These are phyloP conservation scores for Phanerodontia chrysosporium DNA, from an alignment of 768 basidiomycete species.

Conservation along the genomic window DNA sequence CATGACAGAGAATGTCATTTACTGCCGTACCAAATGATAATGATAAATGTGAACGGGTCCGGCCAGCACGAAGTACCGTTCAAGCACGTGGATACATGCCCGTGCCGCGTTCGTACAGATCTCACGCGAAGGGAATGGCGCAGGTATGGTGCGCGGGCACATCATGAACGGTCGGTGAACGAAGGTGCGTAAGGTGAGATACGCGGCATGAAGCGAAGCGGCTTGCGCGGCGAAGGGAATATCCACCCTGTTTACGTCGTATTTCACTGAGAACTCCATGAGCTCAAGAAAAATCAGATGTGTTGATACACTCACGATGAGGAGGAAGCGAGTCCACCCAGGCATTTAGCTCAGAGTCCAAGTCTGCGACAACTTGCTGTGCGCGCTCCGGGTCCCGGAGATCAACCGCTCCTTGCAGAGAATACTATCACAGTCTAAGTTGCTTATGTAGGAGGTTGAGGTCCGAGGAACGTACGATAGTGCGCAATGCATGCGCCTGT, in stretches of 20 bases:
- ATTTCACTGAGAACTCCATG: slow-evolving; percentile 14
- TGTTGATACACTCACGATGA: slow-evolving; percentile 34
- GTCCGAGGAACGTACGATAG: slow-evolving; percentile 43
- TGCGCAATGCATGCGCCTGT: slow-evolving; percentile 57
- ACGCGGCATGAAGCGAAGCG: slow-evolving; percentile 34
- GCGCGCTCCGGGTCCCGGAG: slow-evolving; percentile 37
- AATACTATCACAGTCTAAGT: slow-evolving; percentile 29
- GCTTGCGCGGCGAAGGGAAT: slow-evolving; percentile 28
- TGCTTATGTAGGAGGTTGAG: not conserved
- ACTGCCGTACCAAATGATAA: slow-evolving; percentile 4
- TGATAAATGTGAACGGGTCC: not conserved
- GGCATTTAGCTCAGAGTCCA: slow-evolving; percentile 56
- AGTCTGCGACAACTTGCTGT: slow-evolving; percentile 50
- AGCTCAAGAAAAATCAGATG: not conserved
- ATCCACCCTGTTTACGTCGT: slow-evolving; percentile 20
- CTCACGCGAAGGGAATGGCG: slow-evolving; percentile 44
- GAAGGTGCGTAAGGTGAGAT: slow-evolving; percentile 52
- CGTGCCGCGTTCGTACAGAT: slow-evolving; percentile 48
- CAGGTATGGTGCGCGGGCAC: slow-evolving; percentile 45
- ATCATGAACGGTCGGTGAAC: slow-evolving; percentile 81
- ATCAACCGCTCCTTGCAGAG: slow-evolving; percentile 39
- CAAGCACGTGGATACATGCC: slow-evolving; percentile 39
- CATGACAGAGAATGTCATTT: too few species aligned
- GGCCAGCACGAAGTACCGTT: slow-evolving; percentile 26
- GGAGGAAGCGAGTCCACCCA: slow-evolving; percentile 61